phyloP scores from a whole-genome alignment of 805 yeast species.

The Cyberlindnera mrakii region DNA sequence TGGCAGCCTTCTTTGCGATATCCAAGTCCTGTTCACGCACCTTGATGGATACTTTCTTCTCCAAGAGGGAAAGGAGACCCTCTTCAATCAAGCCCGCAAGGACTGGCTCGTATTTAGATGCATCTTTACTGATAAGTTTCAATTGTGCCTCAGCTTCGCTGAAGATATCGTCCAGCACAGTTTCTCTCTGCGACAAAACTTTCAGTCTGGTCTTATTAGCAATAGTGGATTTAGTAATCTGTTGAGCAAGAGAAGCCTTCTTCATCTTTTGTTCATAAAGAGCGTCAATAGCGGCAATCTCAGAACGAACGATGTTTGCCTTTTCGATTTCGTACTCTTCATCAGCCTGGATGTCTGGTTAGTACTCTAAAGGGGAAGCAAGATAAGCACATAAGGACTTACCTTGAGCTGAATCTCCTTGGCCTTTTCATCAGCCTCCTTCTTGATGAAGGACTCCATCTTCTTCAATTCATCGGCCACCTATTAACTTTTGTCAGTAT shows the following conservation, averaged over 20 bases:
- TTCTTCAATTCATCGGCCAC: conserved; percentile 93
- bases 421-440: conserved; percentile 99
- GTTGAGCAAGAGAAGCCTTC: conserved; percentile 89
- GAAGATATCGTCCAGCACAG: conserved; percentile 68
- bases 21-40: conserved; percentile 63
- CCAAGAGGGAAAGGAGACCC: conserved; percentile 65
- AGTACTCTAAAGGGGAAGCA: neutral
- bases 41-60: conserved; percentile 54
- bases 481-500: conserved; percentile 28
- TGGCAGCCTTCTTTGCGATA: conserved; percentile 51
- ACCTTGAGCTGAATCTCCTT: conserved; percentile 85
- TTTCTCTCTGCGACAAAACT: conserved; percentile 80
- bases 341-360: conserved; percentile 51
- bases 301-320: conserved; percentile 89
- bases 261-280: conserved; percentile 76
- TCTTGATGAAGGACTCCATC: conserved; percentile 97
- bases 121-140: conserved; percentile 48
- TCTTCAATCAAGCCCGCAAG: conserved; percentile 79
- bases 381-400: conserved; percentile 5
- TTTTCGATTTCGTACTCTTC: conserved; percentile 98
- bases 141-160: conserved; percentile 62
- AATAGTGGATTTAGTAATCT: conserved; percentile 90
- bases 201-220: conserved; percentile 93
- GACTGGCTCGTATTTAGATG: conserved; percentile 57
- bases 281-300: conserved; percentile 81